Conservation (phyloP, 305 asterid species). For the Rubia tinctorum region DNA sequence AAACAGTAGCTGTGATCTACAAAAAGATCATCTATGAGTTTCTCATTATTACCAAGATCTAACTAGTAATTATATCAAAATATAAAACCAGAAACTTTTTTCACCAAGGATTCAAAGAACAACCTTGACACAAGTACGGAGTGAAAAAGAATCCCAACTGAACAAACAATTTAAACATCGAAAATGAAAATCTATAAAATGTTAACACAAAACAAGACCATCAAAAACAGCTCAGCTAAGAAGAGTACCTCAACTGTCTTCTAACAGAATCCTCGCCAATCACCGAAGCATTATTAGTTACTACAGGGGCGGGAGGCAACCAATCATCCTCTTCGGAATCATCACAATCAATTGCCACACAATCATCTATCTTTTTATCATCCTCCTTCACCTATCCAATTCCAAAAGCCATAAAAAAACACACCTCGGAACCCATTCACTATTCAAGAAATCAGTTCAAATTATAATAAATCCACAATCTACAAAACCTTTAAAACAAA, state of each 20-base stretch:
- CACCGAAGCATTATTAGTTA: conserved; percentile 21
- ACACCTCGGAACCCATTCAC: no score
- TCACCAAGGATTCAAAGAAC: not conserved
- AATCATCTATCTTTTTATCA: conserved; percentile 29
- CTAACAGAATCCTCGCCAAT: conserved; percentile 57
- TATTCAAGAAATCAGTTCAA: no score
- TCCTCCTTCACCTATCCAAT: conserved; percentile 44
- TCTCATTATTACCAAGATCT: not conserved
- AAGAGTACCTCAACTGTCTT: conserved; percentile 72
- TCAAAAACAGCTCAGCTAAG: not conserved
- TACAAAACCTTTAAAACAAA: not conserved
- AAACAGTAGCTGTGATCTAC: not conserved
- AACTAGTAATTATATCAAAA: not conserved
- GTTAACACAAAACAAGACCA: not conserved
- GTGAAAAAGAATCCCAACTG: not conserved
- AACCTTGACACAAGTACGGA: not conserved
- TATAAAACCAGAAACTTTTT: not conserved
- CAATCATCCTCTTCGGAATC: conserved; percentile 79
- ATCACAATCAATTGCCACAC: conserved; percentile 38
- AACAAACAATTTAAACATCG: not conserved
- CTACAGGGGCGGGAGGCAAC: conserved; percentile 76
- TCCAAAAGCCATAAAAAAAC: not conserved
- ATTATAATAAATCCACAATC: no score
- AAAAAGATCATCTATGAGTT: not conserved
- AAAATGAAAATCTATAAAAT: not conserved